These are phyloP conservation scores for Rhodotorula kratochvilovae DNA, from an alignment of 768 basidiomycete genomes.

Conservation along the genomic window DNA sequence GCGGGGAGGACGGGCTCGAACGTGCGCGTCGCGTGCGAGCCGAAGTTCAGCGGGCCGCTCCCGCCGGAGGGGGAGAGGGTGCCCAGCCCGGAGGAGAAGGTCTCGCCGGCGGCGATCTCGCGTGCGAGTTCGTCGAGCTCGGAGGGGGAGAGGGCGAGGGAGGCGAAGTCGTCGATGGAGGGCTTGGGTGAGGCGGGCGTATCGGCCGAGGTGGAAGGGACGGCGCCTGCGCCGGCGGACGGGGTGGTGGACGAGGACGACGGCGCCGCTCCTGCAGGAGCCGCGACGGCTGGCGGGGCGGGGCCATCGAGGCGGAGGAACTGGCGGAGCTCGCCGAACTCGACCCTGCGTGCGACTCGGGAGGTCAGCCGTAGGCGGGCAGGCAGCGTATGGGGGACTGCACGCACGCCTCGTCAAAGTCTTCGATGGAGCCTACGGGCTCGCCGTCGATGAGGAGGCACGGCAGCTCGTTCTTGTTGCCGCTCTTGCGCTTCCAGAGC, in stretches of 20 bases:
- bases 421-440: slow-evolving; percentile 29
- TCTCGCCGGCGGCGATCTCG: slow-evolving; percentile 9
- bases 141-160: slow-evolving; percentile 18
- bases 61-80: neutral
- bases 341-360: slow-evolving; percentile 25
- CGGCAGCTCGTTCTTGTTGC: slow-evolving; percentile 38
- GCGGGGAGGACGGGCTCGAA: slow-evolving; percentile 2
- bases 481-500: slow-evolving; percentile 41
- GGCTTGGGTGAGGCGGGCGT: slow-evolving; percentile 3
- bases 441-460: slow-evolving; percentile 37
- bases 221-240: neutral
- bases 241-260: no score
- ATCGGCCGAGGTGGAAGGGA: no score
- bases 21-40: slow-evolving; percentile 10
- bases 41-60: slow-evolving; percentile 6
- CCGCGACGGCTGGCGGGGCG: neutral
- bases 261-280: no score
- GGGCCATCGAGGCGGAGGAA: slow-evolving; percentile 12
- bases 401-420: slow-evolving; percentile 42
- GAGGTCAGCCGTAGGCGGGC: neutral
- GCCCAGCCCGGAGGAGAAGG: slow-evolving; percentile 11
- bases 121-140: slow-evolving; percentile 34
- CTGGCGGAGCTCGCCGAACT: slow-evolving; percentile 42
- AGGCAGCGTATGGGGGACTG: neutral
- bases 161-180: slow-evolving; percentile 36